These are phyloP conservation scores for Lotmaria passim DNA, from an alignment of 208 protist species.

Conservation along the genomic window DNA sequence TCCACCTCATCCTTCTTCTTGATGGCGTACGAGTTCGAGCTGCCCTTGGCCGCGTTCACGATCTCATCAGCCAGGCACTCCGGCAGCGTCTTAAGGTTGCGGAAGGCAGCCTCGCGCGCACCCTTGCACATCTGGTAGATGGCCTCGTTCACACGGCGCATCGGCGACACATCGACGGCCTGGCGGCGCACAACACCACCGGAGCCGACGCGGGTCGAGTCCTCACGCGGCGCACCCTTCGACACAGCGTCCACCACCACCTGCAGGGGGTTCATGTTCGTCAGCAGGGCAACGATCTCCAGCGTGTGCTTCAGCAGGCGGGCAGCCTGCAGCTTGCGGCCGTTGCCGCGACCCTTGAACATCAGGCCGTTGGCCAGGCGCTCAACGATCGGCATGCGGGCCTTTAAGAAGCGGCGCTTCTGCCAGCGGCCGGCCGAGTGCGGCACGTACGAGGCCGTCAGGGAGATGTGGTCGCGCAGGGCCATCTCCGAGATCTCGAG, in stretches of 20 bases:
- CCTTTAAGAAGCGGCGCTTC: conserved; percentile 99
- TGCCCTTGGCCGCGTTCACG: conserved; percentile 98
- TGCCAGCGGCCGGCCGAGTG: conserved; percentile 99
- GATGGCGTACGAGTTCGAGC: conserved; percentile 99
- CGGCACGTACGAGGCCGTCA: conserved; percentile 96
- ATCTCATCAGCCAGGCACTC: conserved; percentile 99
- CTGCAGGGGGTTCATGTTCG: conserved; percentile 99
- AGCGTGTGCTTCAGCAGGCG: conserved; percentile 99
- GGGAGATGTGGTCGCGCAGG: conserved; percentile 97
- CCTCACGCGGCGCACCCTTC: conserved; percentile 99
- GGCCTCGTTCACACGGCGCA: conserved; percentile 99
- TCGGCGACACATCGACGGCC: conserved; percentile 99
- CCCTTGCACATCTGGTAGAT: conserved; percentile 98
- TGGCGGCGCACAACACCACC: conserved; percentile 99
- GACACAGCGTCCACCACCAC: conserved; percentile 98
- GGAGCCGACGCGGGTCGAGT: conserved; percentile 99
- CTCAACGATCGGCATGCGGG: conserved; percentile 95
- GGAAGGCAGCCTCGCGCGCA: conserved; percentile 98
- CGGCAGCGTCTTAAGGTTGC: conserved; percentile 99
- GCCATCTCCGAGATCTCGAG: conserved; percentile 88
- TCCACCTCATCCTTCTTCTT: conserved; percentile 99
- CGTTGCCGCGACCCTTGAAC: conserved; percentile 99
- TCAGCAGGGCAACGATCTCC: conserved; percentile 99
- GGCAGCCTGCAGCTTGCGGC: conserved; percentile 99
- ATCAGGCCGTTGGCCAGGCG: conserved; percentile 98